Conservation (phyloP, 352 stramenopile genomes). For the Aphanomyces astaci region DNA sequence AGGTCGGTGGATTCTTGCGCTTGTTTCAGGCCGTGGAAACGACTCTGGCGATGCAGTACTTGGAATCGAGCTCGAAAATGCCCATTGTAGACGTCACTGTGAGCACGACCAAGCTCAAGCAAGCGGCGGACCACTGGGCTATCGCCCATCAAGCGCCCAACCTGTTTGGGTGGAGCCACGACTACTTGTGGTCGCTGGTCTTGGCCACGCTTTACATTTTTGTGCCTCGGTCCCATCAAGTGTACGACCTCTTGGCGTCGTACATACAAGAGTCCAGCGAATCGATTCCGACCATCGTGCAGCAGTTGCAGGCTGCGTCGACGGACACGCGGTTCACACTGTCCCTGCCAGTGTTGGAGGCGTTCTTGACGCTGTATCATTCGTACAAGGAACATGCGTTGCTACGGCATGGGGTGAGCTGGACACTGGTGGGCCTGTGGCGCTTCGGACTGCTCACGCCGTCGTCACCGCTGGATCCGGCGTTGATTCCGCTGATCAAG, state of each 20-base stretch:
- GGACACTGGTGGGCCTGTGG: constrained; percentile 89
- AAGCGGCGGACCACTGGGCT: constrained; percentile 6
- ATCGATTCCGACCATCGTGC: constrained; percentile 16
- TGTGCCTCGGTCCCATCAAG: constrained; percentile 25
- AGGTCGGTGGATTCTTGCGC: not conserved
- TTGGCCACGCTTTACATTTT: constrained; percentile 51
- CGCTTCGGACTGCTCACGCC: constrained; percentile 90
- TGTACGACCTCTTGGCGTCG: constrained; percentile 7
- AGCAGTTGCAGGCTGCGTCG: constrained; percentile 1
- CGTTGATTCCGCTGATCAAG: constrained; percentile 90
- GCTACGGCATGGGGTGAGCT: constrained; percentile 49
- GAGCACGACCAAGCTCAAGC: constrained; percentile 1
- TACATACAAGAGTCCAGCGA: constrained; percentile 26
- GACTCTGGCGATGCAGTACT: constrained; percentile 16
- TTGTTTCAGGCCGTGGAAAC: constrained; percentile 21
- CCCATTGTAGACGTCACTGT: constrained; percentile 20
- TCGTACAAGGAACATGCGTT: constrained; percentile 25
- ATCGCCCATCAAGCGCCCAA: not conserved
- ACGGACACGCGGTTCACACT: constrained; percentile 15
- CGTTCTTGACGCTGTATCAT: constrained; percentile 41
- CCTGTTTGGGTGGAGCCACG: constrained; percentile 20
- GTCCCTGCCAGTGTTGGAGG: constrained; percentile 30
- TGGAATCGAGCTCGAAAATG: not conserved
- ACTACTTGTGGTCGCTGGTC: constrained; percentile 40
- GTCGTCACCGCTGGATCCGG: constrained; percentile 93